Percentiles rank a stretch among this genome's conserved stretches.
Evolutionary conservation across 306 rosid genomes (phyloP).

Genomic region (Hylodesmum podocarpum): DNA sequence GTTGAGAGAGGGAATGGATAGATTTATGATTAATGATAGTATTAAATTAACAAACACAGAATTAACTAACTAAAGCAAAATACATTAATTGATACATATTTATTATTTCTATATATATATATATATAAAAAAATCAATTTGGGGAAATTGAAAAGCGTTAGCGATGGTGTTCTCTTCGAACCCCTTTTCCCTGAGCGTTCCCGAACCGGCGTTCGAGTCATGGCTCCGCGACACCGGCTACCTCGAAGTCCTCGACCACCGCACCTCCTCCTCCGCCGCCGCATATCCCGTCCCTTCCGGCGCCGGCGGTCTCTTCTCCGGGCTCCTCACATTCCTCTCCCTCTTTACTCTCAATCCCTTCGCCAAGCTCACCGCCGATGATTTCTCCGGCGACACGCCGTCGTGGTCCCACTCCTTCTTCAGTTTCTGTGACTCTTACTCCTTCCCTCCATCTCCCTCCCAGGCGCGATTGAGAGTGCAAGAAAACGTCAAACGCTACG

Average conservation of each 20-base stretch:
- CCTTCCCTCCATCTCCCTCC: slow-evolving; percentile 75
- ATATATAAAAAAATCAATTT: too few relatives aligned
- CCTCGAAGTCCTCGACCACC: slow-evolving; percentile 84
- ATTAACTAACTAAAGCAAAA: too few relatives aligned
- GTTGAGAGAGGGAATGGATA: too few relatives aligned
- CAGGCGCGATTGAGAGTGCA: slow-evolving; percentile 84
- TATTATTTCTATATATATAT: too few relatives aligned
- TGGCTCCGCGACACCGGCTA: slow-evolving; percentile 97
- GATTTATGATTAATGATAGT: too few relatives aligned
- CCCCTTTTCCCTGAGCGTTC: slow-evolving; percentile 91
- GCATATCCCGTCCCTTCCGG: slow-evolving; percentile 32
- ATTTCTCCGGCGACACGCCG: slow-evolving; percentile 68
- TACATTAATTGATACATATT: too few relatives aligned
- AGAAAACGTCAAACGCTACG: slow-evolving; percentile 88
- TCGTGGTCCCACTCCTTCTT: slow-evolving; percentile 74
- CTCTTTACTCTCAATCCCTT: slow-evolving; percentile 77
- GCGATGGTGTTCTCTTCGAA: slow-evolving; percentile 78
- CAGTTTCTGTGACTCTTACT: slow-evolving; percentile 60
- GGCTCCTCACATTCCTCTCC: slow-evolving; percentile 62
- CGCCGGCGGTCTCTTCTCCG: slow-evolving; percentile 53
- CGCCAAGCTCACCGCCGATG: slow-evolving; percentile 75
- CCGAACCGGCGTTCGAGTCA: slow-evolving; percentile 85
- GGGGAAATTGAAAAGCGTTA: too few relatives aligned
- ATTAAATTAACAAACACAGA: too few relatives aligned
- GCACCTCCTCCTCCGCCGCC: slow-evolving; percentile 47